phyloP scores from a whole-genome alignment of 2,329 filamentous ascomycete genomes.

The Davidsoniella neocaledoniae region DNA sequence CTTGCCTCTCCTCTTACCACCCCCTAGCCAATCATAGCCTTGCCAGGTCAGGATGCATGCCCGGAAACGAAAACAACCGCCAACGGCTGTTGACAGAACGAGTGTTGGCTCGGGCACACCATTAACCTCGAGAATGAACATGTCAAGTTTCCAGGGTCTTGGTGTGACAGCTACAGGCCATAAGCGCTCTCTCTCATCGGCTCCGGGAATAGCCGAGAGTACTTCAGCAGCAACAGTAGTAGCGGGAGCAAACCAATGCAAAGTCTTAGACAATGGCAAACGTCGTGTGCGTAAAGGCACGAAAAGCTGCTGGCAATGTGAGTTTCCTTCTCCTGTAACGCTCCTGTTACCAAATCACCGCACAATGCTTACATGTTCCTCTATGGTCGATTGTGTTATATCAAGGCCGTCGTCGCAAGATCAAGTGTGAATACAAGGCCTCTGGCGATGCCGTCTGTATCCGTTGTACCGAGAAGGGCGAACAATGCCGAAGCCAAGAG shows the following conservation, averaged over 20 bases:
- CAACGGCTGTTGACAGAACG: neutral
- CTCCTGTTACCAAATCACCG: neutral
- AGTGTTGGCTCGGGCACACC: too few species aligned
- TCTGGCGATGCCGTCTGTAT: slow-evolving; percentile 27
- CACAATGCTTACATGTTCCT: neutral
- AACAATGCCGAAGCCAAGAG: slow-evolving; percentile 31
- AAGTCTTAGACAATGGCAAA: slow-evolving; percentile 9
- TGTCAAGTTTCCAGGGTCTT: neutral
- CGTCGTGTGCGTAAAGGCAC: slow-evolving; percentile 34
- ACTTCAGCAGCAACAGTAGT: neutral
- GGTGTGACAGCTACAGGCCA: neutral
- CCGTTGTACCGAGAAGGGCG: slow-evolving; percentile 28
- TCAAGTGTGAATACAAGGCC: slow-evolving; percentile 30
- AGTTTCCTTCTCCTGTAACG: slow-evolving; percentile 15
- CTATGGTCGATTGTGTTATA: neutral
- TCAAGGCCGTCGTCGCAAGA: slow-evolving; percentile 30
- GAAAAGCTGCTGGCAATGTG: slow-evolving; percentile 43
- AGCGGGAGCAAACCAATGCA: neutral
- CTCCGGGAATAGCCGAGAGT: neutral
- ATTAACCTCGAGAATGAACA: too few species aligned
- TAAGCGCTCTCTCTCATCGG: neutral
- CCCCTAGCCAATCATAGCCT: neutral
- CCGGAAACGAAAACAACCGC: slow-evolving; percentile 10
- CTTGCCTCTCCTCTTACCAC: neutral
- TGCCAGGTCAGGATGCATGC: slow-evolving; percentile 1